Base-by-base conservation (phyloP, 306 rosid genomes). In the Comarum palustre region DNA sequence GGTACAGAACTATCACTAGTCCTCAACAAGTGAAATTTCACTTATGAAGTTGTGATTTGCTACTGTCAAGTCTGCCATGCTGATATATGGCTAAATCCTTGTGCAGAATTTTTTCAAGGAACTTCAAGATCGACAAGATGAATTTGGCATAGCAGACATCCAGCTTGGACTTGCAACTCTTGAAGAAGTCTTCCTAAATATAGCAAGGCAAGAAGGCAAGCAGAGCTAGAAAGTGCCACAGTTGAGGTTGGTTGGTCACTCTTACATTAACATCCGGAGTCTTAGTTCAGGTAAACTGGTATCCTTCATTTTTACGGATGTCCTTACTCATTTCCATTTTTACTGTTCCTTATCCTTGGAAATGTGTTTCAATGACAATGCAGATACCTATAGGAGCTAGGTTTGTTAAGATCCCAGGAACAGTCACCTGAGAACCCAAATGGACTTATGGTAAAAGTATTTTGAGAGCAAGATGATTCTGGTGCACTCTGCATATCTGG, bases 141-240 rank as follows among this genome's bases (percentile, higher is more conserved):
- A 93, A 72, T 87, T 86, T 69, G 90, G 97, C 38, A 89, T 93
- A 80, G 81, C 90, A 17, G 90, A 89, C 82, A 84, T 91, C 77
- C 96, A 91, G 72, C 86, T 93, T 39, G 87, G 97, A 34, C 92
- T 91, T 41, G 69, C 98, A 29, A 94, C 92, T 71, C 97, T 94
- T 2, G 95, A 89, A 81, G 97, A 89, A 86, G 98, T 91, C 54
- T 91, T 91, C 89, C 81, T 91, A 84, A 94, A 86, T 66, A 86
- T 91, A n/a, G 97, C 96, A 41, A 83, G 74, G 77, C 87, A 85
- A 54, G 97, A n/a, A n/a, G n/a, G n/a, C n/a, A n/a, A n/a, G n/a
- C 98, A 42, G 96, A 90, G 88, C 86, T 90, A 71, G 97, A 93
- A 76, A 79, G 71, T 59, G 98, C 98, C 68, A 76, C 85, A 68